Conservation (phyloP, 2,329 filamentous ascomycete species). For the Phoma sp. region DNA sequence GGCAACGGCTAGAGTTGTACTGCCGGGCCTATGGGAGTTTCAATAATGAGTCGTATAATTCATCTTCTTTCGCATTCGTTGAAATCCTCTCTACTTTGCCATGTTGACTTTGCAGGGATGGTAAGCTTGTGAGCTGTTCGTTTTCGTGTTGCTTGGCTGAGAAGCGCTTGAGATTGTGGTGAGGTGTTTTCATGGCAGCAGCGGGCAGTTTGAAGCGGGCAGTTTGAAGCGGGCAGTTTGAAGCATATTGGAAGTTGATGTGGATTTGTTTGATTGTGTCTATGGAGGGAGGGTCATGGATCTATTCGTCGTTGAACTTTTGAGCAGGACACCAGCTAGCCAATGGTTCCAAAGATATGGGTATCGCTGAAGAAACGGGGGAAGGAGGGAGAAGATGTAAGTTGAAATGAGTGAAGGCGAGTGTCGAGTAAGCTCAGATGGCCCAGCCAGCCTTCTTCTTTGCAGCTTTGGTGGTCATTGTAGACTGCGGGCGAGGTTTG, state of each 20-base stretch:
- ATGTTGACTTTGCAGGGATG: not conserved
- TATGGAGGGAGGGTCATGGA: not conserved
- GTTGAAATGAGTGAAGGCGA: not conserved
- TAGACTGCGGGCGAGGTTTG: conserved; percentile 31
- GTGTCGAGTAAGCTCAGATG: conserved; percentile 19
- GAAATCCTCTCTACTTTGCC: not conserved
- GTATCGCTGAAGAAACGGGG: conserved; percentile 23
- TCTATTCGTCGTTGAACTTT: conserved; percentile 7
- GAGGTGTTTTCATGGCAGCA: not conserved
- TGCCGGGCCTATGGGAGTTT: conserved; percentile 34
- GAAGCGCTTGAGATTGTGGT: not conserved
- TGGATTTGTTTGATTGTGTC: not conserved
- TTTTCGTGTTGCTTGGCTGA: not conserved
- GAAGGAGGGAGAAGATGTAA: not conserved
- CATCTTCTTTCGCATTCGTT: conserved; percentile 21
- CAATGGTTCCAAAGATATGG: conserved; percentile 10
- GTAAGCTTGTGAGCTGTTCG: not conserved
- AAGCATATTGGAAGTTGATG: not conserved
- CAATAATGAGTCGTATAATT: conserved; percentile 36
- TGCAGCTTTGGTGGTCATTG: conserved; percentile 44
- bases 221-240: not conserved
- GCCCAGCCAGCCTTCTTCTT: conserved; percentile 48
- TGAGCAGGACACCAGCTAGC: not conserved
- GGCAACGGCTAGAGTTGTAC: conserved; percentile 25
- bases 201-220: not conserved